Percentiles rank a stretch among this genome's conserved stretches.
phyloP scores from a whole-genome alignment of 345 rosid species.

The rapeseed (Brassica napus) region Da-Ae NC_063447.1:29580501-29581000 shows the following conservation, averaged over 20 bases:
- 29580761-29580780: background rate
- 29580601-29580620: background rate
- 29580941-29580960: slow-evolving; percentile 31
- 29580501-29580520: background rate
- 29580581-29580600: background rate
- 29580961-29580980: slow-evolving; percentile 20
- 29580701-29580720: background rate
- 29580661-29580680: background rate
- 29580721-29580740: slow-evolving; percentile 23
- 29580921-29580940: slow-evolving; percentile 34
- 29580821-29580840: background rate
- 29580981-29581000: slow-evolving; percentile 33
- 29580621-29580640: background rate
- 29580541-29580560: background rate
- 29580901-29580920: slow-evolving; percentile 31
- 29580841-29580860: background rate
- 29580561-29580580: background rate
- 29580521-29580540: background rate
- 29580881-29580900: slow-evolving; percentile 12
- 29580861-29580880: slow-evolving; percentile 9
- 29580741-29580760: slow-evolving; percentile 26
- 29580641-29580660: background rate
- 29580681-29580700: background rate
- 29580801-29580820: background rate
- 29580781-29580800: slow-evolving; percentile 8